Conservation (phyloP, 495 filamentous ascomycete genomes). For the Aspergillus coremiiformis region DNA sequence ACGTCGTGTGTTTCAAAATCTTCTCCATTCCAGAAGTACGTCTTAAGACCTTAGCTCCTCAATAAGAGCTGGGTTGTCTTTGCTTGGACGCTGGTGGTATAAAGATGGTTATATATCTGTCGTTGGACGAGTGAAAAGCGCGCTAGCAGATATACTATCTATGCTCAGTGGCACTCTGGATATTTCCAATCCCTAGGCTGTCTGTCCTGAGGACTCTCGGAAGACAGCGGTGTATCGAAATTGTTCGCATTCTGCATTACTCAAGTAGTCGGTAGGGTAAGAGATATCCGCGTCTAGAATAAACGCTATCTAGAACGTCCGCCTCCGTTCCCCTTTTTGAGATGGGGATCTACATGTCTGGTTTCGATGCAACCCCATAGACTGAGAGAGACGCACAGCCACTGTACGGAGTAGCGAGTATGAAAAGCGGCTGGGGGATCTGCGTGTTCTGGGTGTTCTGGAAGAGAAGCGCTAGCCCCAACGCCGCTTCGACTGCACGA, state of each 20-base stretch:
- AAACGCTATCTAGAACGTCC: constrained; percentile 21
- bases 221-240: constrained; percentile 12
- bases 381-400: constrained; percentile 17
- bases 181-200: constrained; percentile 9
- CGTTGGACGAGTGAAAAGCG: constrained; percentile 14
- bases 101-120: constrained; percentile 10
- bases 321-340: constrained; percentile 14
- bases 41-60: constrained; percentile 5
- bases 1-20: not conserved
- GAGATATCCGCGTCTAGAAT: constrained; percentile 20
- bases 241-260: constrained; percentile 13
- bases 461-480: constrained; percentile 18
- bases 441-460: constrained; percentile 20
- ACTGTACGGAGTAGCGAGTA: constrained; percentile 13
- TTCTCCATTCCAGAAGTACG: constrained; percentile 10
- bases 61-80: constrained; percentile 2
- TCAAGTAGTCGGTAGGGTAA: constrained; percentile 10
- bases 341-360: not conserved
- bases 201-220: constrained; percentile 5
- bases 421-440: constrained; percentile 18
- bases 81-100: not conserved
- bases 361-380: constrained; percentile 17
- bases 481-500: constrained; percentile 13
- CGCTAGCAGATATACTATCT: constrained; percentile 8
- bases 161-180: constrained; percentile 1